phyloP scores from a whole-genome alignment of 257 asterid genomes.

The Datura wrightii region DNA sequence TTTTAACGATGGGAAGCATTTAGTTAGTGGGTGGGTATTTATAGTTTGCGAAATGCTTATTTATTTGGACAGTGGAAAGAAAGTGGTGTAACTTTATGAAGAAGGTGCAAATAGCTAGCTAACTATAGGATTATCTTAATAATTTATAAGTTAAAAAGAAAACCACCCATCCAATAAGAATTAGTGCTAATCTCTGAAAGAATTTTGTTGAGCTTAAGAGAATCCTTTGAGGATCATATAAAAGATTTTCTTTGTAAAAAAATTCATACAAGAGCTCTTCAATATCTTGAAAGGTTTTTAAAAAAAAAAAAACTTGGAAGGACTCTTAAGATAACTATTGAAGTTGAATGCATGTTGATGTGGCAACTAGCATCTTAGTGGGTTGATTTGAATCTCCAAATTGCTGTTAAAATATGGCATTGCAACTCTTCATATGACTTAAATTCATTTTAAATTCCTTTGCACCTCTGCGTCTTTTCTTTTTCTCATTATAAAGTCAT shows the following conservation, averaged over 20 bases:
- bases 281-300: slow-evolving; percentile 40
- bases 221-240: slow-evolving; percentile 38
- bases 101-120: slow-evolving; percentile 28
- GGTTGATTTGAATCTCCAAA: neutral
- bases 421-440: neutral
- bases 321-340: slow-evolving; percentile 26
- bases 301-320: neutral
- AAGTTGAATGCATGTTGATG: slow-evolving; percentile 11
- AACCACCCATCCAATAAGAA: slow-evolving; percentile 36
- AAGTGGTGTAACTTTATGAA: slow-evolving; percentile 17
- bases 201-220: neutral
- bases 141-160: neutral
- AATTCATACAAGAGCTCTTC: neutral
- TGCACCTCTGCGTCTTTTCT: neutral
- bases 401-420: neutral
- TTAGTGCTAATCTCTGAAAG: slow-evolving; percentile 15
- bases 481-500: neutral
- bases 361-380: neutral
- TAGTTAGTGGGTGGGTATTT: neutral
- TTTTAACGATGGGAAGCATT: neutral
- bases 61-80: neutral
- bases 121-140: neutral
- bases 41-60: neutral
- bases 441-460: neutral
- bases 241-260: slow-evolving; percentile 28